Evolutionary conservation across 2,329 filamentous ascomycete genomes (phyloP).

Genomic region (Trichoderma simmonsii): DNA sequence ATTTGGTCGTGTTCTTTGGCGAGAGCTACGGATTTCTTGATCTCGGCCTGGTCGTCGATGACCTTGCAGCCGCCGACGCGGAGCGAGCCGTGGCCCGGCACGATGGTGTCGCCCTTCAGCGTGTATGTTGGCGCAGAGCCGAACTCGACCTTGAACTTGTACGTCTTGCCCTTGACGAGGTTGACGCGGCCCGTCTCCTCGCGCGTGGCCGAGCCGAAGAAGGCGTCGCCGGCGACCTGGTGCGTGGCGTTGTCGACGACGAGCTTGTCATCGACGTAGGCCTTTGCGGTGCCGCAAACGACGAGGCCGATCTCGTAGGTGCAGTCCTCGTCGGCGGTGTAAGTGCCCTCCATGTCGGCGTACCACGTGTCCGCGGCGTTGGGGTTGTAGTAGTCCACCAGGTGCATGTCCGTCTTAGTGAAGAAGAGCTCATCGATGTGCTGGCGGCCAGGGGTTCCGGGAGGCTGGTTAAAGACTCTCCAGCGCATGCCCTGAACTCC

Average conservation of each 20-base stretch:
- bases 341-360: constrained; percentile 58
- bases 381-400: constrained; percentile 51
- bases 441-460: constrained; percentile 44
- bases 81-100: constrained; percentile 58
- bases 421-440: constrained; percentile 50
- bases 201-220: constrained; percentile 62
- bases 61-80: constrained; percentile 59
- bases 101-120: constrained; percentile 47
- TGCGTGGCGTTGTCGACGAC: constrained; percentile 65
- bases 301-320: constrained; percentile 64
- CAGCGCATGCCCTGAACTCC: constrained; percentile 59
- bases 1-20: constrained; percentile 73
- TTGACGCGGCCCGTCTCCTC: constrained; percentile 59
- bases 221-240: constrained; percentile 59
- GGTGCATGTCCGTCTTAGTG: constrained; percentile 47
- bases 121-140: constrained; percentile 57
- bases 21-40: constrained; percentile 63
- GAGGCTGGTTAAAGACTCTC: constrained; percentile 60
- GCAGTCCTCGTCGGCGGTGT: constrained; percentile 58
- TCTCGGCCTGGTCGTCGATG: constrained; percentile 56
- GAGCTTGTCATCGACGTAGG: constrained; percentile 60
- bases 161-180: constrained; percentile 57
- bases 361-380: constrained; percentile 56
- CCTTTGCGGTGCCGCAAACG: constrained; percentile 62
- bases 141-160: constrained; percentile 58